Percentiles rank a stretch among this genome's conserved stretches.
Conservation (phyloP, 2,329 filamentous ascomycete genomes). For the Trichophyton mentagrophytes region DNA sequence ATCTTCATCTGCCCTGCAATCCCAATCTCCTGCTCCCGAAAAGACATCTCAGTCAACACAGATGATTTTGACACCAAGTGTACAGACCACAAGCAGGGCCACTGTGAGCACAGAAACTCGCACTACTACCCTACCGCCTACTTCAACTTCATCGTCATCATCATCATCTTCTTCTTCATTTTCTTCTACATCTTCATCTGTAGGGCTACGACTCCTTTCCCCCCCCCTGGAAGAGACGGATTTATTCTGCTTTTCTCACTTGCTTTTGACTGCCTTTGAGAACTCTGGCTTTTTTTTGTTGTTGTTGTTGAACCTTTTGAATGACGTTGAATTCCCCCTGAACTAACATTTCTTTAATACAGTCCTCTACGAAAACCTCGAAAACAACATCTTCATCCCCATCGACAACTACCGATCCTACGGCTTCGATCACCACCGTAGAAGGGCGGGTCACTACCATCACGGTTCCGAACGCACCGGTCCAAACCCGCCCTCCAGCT, state of each 20-base stretch:
- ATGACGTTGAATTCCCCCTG: not conserved
- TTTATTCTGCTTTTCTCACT: not conserved
- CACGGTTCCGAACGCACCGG: constrained; percentile 14
- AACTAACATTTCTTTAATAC: not conserved
- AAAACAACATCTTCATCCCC: constrained; percentile 8
- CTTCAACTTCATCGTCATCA: not conserved
- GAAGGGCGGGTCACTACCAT: constrained; percentile 16
- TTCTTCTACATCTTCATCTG: constrained; percentile 2
- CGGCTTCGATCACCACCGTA: constrained; percentile 11
- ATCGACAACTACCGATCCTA: constrained; percentile 4
- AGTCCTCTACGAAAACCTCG: constrained; percentile 10
- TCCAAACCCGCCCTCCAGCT: constrained; percentile 13
- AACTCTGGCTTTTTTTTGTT: not conserved
- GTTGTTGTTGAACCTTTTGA: too few relatives aligned
- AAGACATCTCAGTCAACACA: not conserved
- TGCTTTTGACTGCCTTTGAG: not conserved
- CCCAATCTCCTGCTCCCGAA: not conserved
- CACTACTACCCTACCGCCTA: constrained; percentile 8
- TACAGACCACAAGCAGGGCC: constrained; percentile 3
- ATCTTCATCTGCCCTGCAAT: not conserved
- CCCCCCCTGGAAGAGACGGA: not conserved
- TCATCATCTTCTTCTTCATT: not conserved
- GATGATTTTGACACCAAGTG: constrained; percentile 6
- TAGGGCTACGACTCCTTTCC: not conserved
- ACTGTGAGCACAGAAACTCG: constrained; percentile 2